Evolutionary conservation across 2,329 filamentous ascomycete species (phyloP), one percentile per base, ranked within the genome.

Genomic region (Xylaria arbuscula): DNA sequence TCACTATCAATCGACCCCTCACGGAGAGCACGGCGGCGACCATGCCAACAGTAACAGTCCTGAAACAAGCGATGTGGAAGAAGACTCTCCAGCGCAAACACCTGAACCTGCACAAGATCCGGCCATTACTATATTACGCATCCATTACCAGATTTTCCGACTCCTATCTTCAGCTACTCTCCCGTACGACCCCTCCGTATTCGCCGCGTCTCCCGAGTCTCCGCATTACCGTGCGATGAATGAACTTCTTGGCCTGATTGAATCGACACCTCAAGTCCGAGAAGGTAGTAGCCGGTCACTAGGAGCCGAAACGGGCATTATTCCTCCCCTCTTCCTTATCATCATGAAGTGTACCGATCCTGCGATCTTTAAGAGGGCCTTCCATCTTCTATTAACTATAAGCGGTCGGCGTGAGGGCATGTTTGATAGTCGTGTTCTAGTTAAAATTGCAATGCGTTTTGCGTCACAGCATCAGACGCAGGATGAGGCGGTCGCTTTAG

Each of bases 351-450:
- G 62, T n/a, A 59, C 47, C 13, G 62, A 65, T 55, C 19, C 36
- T 54, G n/a, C 13, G 10, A 48, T 65, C n/a, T 59, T 55, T 50
- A 36, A 60, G 24, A 59, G 62, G 34, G 62, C 62, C n/a, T 47
- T 65, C 7, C 38, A n/a, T 17, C 47, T 64, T 6, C 36, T 65
- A 45, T 57, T 38, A 34, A 15, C 22, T 17, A 24, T 58, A 22
- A 54, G 47, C 9, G 62, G 62, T 32, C 60, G 62, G 17, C 62
- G 62, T 24, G 62, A 65, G 36, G 62, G 62, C 13, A 45, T 65
- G 47, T 65, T 65, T 40, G 36, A 60, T 47, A 42, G 53, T n/a
- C 55, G 40, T 24, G 47, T 59, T 55, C 24, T 60, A 32, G 40
- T 38, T 47, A 36, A 65, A 28, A 59, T 65, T 24, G 55, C 56